Evolutionary conservation across 2,329 filamentous ascomycete species (phyloP), one percentile per base, ranked within the genome.

Genomic region (Venturia pyrina): DNA sequence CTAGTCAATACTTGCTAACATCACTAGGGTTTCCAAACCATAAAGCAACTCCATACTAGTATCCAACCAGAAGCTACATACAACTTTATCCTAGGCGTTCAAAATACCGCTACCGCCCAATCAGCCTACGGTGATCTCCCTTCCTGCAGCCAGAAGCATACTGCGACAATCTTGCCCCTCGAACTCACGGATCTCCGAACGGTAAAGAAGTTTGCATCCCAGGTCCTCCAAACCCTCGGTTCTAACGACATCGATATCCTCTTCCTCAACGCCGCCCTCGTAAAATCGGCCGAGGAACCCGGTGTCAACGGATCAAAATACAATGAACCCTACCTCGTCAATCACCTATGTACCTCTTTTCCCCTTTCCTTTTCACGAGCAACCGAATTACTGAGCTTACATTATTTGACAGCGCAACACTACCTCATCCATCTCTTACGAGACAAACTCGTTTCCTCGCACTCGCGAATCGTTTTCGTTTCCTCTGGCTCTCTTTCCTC

Each of bases 261-360:
- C 5, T 56, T 84, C 19, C 72, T 84, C 34, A 84, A 83, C 66
- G 82, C 82, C 0, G 82, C 69, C 17, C 74, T 79, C n/a, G 73
- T 69, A 37, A 77, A 77, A n/a, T 68, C 68, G 0, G 73, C 77
- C 0, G 72, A 76, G 11, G 71, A 73, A 15, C 73, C 75, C 10
- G 75, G 76, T 0, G 75, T 77, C 0, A 68, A 77, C 63, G 79
- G 78, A 2, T 80, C 78, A 1, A 79, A 79, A 69, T 84, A 82
- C 82, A 81, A 79, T 69, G 80, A 84, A 71, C 48, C 76, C 0
- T 77, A 80, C 40, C 71, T 84, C 19, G 81, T 85, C 24, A 85
- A 85, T 67, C 81, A 83, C 66, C 74, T 84, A 10, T 79, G 48
- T 53, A 53, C 15, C 5, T 53, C 82, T 84, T 68, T 73, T 83